These are phyloP conservation scores for Chrysopogon serrulatus DNA, from an alignment of 176 grass and related monocot species.

Conservation along the genomic window DNA sequence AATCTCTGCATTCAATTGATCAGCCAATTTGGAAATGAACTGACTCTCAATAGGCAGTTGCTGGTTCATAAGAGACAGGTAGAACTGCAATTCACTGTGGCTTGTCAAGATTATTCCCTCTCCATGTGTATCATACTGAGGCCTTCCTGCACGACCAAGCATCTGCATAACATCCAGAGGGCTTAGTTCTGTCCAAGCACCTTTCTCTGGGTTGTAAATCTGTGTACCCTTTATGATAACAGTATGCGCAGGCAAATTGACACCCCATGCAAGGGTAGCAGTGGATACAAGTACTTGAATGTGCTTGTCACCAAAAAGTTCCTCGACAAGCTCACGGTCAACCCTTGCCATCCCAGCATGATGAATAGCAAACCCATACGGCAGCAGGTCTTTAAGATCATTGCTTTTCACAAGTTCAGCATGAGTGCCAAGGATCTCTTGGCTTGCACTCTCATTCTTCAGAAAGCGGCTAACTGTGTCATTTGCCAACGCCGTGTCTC, in stretches of 20 bases:
- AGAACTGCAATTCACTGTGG: slow-evolving; percentile 90
- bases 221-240: slow-evolving; percentile 98
- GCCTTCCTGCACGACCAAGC: slow-evolving; percentile 96
- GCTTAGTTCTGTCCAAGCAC: slow-evolving; percentile 94
- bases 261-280: slow-evolving; percentile 93
- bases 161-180: slow-evolving; percentile 98
- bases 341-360: slow-evolving; percentile 88
- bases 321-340: slow-evolving; percentile 83
- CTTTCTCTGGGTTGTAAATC: slow-evolving; percentile 98
- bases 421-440: slow-evolving; percentile 82
- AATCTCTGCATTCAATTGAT: slow-evolving; percentile 97
- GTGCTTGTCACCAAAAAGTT: slow-evolving; percentile 83
- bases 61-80: slow-evolving; percentile 96
- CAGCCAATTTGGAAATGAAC: slow-evolving; percentile 79
- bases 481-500: slow-evolving; percentile 79
- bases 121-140: slow-evolving; percentile 92
- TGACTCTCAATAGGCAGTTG: slow-evolving; percentile 96
- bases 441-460: slow-evolving; percentile 86
- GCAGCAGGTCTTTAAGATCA: slow-evolving; percentile 88
- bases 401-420: slow-evolving; percentile 90
- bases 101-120: slow-evolving; percentile 96
- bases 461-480: slow-evolving; percentile 81
- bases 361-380: slow-evolving; percentile 98
- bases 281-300: slow-evolving; percentile 94
- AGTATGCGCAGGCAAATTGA: slow-evolving; percentile 92